Conservation (phyloP, 768 basidiomycete genomes). For the Calocera viscosa region DNA sequence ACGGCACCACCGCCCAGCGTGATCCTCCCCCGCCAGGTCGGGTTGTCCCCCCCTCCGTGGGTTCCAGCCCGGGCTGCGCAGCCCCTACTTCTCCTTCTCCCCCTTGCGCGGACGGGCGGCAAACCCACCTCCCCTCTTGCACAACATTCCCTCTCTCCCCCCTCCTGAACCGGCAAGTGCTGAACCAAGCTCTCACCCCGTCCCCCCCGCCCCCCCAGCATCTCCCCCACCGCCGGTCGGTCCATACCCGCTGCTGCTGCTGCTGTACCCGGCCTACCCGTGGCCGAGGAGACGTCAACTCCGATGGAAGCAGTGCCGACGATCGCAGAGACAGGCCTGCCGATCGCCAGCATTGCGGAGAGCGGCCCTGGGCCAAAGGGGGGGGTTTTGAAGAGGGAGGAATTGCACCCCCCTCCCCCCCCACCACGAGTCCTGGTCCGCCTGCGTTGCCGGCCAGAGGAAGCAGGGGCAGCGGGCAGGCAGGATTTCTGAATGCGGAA, state of each 20-base stretch:
- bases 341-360: slow-evolving; percentile 43
- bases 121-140: not conserved
- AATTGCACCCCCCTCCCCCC: too few relatives aligned
- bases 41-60: not conserved
- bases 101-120: not conserved
- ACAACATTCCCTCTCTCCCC: not conserved
- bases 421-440: too few relatives aligned
- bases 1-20: slow-evolving; percentile 14
- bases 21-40: slow-evolving; percentile 20
- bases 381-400: not conserved
- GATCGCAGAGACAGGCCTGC: slow-evolving; percentile 65
- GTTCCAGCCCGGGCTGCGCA: slow-evolving; percentile 8
- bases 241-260: slow-evolving; percentile 14
- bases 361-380: slow-evolving; percentile 38
- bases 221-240: slow-evolving; percentile 9
- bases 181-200: slow-evolving; percentile 23
- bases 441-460: too few relatives aligned
- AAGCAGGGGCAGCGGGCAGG: not conserved
- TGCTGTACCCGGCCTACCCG: slow-evolving; percentile 11
- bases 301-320: slow-evolving; percentile 36
- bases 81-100: slow-evolving; percentile 13
- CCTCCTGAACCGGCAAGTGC: slow-evolving; percentile 21
- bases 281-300: not conserved
- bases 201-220: slow-evolving; percentile 15
- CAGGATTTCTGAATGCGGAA: not conserved